Evolutionary conservation across 2,329 filamentous ascomycete genomes (phyloP).

Genomic region (Claviceps fusiformis): DNA sequence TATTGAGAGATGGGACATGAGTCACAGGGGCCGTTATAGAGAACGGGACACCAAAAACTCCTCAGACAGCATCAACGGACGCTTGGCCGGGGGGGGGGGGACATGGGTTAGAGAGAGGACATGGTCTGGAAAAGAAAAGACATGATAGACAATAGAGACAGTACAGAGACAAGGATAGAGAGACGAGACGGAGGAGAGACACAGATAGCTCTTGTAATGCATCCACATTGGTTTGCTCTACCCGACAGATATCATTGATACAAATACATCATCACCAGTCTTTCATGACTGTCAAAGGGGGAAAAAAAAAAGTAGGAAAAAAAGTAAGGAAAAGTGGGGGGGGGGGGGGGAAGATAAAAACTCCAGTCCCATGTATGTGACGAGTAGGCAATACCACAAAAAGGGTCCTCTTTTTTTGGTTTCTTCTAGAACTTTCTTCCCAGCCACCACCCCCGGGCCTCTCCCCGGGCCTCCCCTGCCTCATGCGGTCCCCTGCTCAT

Average conservation of each 20-base stretch:
- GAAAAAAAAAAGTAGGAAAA: not conserved
- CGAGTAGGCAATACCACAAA: conserved; percentile 3
- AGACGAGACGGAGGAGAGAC: not conserved
- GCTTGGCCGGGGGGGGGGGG: no score
- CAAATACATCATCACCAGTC: not conserved
- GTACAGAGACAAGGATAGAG: no score
- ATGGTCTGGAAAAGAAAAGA: no score
- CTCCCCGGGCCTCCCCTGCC: not conserved
- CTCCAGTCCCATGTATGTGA: not conserved
- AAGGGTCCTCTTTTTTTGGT: not conserved
- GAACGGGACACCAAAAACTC: no score
- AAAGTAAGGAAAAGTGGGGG: not conserved
- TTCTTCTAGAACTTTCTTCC: not conserved
- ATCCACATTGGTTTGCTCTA: not conserved
- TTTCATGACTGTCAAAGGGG: not conserved
- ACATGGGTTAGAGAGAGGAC: no score
- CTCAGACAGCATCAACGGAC: no score
- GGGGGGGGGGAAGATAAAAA: not conserved
- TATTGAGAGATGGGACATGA: no score
- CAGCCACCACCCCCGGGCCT: no score
- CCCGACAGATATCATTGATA: not conserved
- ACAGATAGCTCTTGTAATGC: not conserved
- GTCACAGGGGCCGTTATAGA: no score
- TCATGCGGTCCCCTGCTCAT: not conserved
- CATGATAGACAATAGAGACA: no score